Conservation (phyloP, 805 yeast species). For the Starmera amethionina region DNA sequence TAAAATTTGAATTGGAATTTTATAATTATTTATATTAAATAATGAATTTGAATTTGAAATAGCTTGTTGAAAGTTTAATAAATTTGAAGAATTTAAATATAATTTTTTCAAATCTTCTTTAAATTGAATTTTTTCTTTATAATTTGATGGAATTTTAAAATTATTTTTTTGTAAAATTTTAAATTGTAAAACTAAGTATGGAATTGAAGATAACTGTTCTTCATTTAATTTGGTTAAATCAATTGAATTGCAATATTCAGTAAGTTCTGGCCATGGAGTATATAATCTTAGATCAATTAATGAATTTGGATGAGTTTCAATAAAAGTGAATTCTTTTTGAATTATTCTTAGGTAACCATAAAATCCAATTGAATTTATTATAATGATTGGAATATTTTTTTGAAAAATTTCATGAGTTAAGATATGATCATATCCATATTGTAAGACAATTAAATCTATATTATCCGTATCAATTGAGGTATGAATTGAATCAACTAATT, state of each 20-base stretch:
- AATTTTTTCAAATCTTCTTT: conserved; percentile 27
- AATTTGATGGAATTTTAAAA: conserved; percentile 23
- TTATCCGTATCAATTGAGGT: conserved; percentile 5
- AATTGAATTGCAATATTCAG: conserved; percentile 36
- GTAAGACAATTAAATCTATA: conserved; percentile 31
- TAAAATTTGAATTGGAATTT: conserved; percentile 19
- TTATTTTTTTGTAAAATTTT: conserved; percentile 31
- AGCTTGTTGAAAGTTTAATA: conserved; percentile 43
- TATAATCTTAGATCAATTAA: conserved; percentile 60
- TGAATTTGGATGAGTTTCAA: conserved; percentile 65
- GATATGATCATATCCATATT: conserved; percentile 17
- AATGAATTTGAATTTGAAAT: conserved; percentile 33
- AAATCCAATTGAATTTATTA: conserved; percentile 47
- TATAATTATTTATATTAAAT: conserved; percentile 19
- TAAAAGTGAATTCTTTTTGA: conserved; percentile 47
- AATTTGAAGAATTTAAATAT: conserved; percentile 30
- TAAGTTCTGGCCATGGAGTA: conserved; percentile 63
- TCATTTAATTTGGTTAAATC: conserved; percentile 35
- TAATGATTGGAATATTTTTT: conserved; percentile 42
- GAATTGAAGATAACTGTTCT: conserved; percentile 50
- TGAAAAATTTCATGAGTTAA: conserved; percentile 5
- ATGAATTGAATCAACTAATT: conserved; percentile 5
- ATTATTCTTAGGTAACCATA: conserved; percentile 50
- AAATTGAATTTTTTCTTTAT: conserved; percentile 31
- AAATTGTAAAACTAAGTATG: conserved; percentile 53